These are phyloP conservation scores for Blumeria hordei DNA, from an alignment of 2,329 filamentous ascomycete genomes.

Conservation along the genomic window DNA sequence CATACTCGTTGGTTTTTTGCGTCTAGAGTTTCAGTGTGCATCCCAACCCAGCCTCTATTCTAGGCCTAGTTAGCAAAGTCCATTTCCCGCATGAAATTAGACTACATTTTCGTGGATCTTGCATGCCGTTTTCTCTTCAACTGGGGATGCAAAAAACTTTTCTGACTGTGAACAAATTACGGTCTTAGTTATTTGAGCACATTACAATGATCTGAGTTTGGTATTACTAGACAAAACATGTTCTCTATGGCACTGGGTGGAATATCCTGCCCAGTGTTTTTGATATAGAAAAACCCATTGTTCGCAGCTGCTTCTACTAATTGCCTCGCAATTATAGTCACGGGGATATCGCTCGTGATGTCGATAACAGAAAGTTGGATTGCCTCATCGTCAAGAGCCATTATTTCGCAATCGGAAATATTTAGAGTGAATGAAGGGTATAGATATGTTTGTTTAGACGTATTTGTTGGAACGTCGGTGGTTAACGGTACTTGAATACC, in stretches of 20 bases:
- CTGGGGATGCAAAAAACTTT: slow-evolving; percentile 46
- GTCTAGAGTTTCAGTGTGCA: slow-evolving; percentile 75
- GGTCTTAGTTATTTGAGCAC: neutral
- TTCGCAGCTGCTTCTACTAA: slow-evolving; percentile 60
- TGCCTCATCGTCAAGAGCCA: too few relatives aligned
- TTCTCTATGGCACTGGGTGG: slow-evolving; percentile 36
- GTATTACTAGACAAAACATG: slow-evolving; percentile 47
- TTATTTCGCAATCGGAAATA: too few relatives aligned
- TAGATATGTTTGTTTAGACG: too few relatives aligned
- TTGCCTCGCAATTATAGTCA: slow-evolving; percentile 34
- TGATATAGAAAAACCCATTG: slow-evolving; percentile 78
- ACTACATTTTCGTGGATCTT: slow-evolving; percentile 40
- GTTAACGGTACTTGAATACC: too few relatives aligned
- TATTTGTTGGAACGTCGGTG: too few relatives aligned
- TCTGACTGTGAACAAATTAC: slow-evolving; percentile 27
- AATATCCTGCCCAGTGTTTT: slow-evolving; percentile 48
- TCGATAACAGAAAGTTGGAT: slow-evolving; percentile 55
- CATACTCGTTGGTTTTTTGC: slow-evolving; percentile 54
- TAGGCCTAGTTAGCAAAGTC: slow-evolving; percentile 17
- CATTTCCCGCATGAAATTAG: neutral
- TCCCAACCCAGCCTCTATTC: slow-evolving; percentile 73
- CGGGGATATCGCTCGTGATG: slow-evolving; percentile 33
- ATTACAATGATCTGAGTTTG: neutral
- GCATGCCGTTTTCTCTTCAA: slow-evolving; percentile 49
- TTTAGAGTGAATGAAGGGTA: too few relatives aligned